Base-by-base conservation (phyloP, 2,329 filamentous ascomycete species). In the Epichloe sp. region DNA sequence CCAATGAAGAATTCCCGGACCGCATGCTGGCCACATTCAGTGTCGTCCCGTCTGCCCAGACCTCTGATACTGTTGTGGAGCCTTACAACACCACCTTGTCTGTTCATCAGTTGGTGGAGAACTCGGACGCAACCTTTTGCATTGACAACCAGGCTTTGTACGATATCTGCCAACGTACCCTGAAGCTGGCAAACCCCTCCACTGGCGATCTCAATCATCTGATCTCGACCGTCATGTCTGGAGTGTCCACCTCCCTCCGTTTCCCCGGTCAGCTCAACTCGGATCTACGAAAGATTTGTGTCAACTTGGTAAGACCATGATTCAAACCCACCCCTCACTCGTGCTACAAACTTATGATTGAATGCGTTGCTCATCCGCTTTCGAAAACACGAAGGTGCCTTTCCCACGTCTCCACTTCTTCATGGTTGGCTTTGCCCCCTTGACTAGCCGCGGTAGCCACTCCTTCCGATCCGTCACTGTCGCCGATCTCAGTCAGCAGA, bases 401-500 rank as follows among this genome's bases (percentile, higher is more conserved):
- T 98, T 98, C 87, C 93, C 93, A 62, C 93, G 93, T 89, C 88
- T 98, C 58, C 93, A 98, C 78, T 98, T 98, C 85, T 98, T 98
- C 85, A 98, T 97, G 93, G 91, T 98, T 70, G 93, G 93, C 72
- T 98, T 97, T 71, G 91, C 93, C 73, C 73, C 93, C 69, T 82
- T 98, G 66, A 97, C 93, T 71, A 94, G 88, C 72, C 75, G 75
- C 58, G 75, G 75, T 64, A 85, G 90, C 61, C 74, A 93, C 79
- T 88, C 87, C 63, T 98, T 97, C 91, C 93, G 93, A 68, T 90
- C 93, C 60, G 86, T 97, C 72, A 89, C 85, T 65, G 93, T 97
- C 56, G 91, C 91, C 53, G 93, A 97, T 79, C 83, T 98, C 71
- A 97, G 91, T 65, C 93, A 97, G 80, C 93, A 98, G 76, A 97